These are phyloP conservation scores for Pestalotiopsis sp. DNA, from an alignment of 2,329 filamentous ascomycete genomes.

Conservation along the genomic window DNA sequence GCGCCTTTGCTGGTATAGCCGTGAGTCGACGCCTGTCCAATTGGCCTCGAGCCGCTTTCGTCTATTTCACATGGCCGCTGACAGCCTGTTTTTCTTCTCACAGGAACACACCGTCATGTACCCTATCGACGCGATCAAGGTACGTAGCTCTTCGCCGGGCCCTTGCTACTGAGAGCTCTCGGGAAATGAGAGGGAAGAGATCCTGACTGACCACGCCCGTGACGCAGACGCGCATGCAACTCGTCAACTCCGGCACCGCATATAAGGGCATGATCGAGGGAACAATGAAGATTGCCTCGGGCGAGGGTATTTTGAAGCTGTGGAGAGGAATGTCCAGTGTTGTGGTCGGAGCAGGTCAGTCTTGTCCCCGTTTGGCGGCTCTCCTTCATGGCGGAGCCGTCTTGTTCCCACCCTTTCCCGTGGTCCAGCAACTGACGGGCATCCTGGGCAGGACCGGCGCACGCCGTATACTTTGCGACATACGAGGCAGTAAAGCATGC, in stretches of 20 bases:
- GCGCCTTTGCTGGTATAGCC: constrained; percentile 95
- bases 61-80: constrained; percentile 15
- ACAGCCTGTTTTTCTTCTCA: constrained; percentile 12
- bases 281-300: constrained; percentile 86
- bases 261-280: constrained; percentile 92
- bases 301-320: constrained; percentile 86
- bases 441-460: constrained; percentile 73
- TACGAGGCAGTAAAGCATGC: constrained; percentile 97
- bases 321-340: constrained; percentile 98
- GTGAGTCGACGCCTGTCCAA: constrained; percentile 52
- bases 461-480: constrained; percentile 97
- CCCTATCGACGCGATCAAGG: constrained; percentile 96
- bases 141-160: constrained; percentile 40
- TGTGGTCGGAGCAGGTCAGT: constrained; percentile 86
- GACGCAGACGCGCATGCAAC: constrained; percentile 91
- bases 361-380: neutral
- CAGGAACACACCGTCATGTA: constrained; percentile 99
- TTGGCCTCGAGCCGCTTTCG: too few relatives aligned
- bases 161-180: neutral
- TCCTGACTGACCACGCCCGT: constrained; percentile 20
- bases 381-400: neutral
- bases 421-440: neutral
- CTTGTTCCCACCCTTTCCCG: neutral
- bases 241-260: constrained; percentile 80
- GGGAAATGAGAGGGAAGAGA: neutral